phyloP scores from a whole-genome alignment of 495 filamentous ascomycete species.

The Tuber aestivum region DNA sequence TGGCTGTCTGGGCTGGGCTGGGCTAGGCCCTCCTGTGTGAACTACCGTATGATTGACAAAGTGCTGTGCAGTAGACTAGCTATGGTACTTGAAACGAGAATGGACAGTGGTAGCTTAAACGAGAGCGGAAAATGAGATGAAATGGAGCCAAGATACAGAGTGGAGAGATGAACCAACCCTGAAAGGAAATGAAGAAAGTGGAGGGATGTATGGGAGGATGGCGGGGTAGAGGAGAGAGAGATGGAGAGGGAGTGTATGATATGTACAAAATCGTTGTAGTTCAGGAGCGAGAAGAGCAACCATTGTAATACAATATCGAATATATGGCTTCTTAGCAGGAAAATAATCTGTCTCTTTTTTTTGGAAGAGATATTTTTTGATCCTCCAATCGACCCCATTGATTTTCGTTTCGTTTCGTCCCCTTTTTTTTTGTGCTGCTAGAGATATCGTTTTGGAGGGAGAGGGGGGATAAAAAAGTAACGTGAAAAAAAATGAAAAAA shows the following conservation, averaged over 20 bases:
- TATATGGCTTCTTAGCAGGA: neutral
- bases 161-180: neutral
- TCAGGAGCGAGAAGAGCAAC: neutral
- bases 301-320: neutral
- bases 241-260: neutral
- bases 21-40: neutral
- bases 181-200: neutral
- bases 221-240: neutral
- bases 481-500: neutral
- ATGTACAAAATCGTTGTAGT: neutral
- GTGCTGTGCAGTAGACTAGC: neutral
- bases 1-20: no score
- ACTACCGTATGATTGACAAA: neutral
- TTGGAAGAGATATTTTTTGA: neutral
- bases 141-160: neutral
- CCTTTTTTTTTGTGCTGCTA: neutral
- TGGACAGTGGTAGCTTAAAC: neutral
- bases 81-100: neutral
- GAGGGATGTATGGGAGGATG: neutral
- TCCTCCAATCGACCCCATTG: neutral
- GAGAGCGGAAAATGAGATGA: neutral
- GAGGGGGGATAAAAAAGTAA: neutral
- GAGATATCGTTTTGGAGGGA: neutral
- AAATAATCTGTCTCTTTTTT: neutral
- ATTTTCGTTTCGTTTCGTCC: neutral